Evolutionary conservation across 257 asterid species (phyloP).

Genomic region (Solanum chiquidenum): DNA sequence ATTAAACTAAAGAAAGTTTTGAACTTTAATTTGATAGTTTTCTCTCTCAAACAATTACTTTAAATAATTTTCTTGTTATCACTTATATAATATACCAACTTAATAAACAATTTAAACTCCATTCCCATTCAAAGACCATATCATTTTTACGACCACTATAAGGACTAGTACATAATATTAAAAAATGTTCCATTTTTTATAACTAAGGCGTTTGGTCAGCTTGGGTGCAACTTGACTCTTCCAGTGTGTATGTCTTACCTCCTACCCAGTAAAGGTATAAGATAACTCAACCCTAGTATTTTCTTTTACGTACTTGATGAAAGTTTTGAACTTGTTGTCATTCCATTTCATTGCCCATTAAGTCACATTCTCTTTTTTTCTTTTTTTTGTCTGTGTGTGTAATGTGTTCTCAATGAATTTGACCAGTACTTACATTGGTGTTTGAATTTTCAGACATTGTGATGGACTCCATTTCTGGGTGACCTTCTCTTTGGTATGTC

Average conservation of each 20-base stretch:
- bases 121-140: neutral
- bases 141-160: neutral
- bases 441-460: neutral
- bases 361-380: no score
- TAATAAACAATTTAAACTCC: neutral
- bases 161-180: neutral
- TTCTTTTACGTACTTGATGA: neutral
- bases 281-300: neutral
- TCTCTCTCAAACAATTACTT: neutral
- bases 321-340: neutral
- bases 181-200: neutral
- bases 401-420: no score
- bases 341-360: neutral
- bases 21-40: neutral
- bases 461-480: neutral
- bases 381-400: neutral
- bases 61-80: neutral
- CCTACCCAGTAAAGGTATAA: neutral
- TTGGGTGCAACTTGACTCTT: neutral
- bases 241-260: neutral
- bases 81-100: neutral
- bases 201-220: no score
- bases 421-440: neutral
- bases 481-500: neutral
- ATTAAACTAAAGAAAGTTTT: neutral